These are phyloP conservation scores for Aspergillus cavernicola DNA, from an alignment of 495 filamentous ascomycete genomes.

Conservation along the genomic window DNA sequence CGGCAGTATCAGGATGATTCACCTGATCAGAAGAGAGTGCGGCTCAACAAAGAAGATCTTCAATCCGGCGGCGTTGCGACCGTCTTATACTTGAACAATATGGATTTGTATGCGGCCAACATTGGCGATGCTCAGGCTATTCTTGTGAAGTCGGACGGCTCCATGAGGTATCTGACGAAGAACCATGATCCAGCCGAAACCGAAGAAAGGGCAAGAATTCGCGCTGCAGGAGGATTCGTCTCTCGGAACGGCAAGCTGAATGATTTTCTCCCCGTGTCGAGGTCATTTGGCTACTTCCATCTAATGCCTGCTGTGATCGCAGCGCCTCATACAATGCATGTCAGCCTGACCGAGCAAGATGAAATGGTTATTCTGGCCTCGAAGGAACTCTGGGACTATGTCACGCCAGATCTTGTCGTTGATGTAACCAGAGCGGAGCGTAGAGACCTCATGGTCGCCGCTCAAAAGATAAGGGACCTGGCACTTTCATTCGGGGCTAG, in stretches of 20 bases:
- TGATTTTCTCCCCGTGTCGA: constrained; percentile 83
- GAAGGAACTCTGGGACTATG: constrained; percentile 89
- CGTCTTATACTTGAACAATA: constrained; percentile 80
- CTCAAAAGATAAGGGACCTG: constrained; percentile 90
- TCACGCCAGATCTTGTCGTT: constrained; percentile 83
- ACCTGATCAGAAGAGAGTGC: constrained; percentile 51
- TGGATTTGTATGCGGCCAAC: constrained; percentile 91
- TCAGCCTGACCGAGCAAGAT: constrained; percentile 81
- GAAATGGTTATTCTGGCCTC: constrained; percentile 92
- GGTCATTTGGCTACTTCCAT: constrained; percentile 91
- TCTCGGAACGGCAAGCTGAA: constrained; percentile 92
- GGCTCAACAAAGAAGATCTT: constrained; percentile 82
- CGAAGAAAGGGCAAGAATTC: constrained; percentile 80
- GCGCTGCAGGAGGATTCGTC: constrained; percentile 92
- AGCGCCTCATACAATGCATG: constrained; percentile 75
- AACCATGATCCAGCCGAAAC: constrained; percentile 90
- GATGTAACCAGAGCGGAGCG: constrained; percentile 84
- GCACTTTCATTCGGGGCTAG: constrained; percentile 92
- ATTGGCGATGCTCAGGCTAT: constrained; percentile 94
- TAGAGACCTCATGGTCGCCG: constrained; percentile 88
- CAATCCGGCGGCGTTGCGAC: constrained; percentile 88
- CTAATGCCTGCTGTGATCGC: constrained; percentile 92
- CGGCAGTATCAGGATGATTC: constrained; percentile 65
- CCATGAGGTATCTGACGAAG: constrained; percentile 72
- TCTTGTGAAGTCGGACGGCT: constrained; percentile 82